Evolutionary conservation across 2,329 filamentous ascomycete genomes (phyloP).

Genomic region (Pseudogymnoascus sp.): DNA sequence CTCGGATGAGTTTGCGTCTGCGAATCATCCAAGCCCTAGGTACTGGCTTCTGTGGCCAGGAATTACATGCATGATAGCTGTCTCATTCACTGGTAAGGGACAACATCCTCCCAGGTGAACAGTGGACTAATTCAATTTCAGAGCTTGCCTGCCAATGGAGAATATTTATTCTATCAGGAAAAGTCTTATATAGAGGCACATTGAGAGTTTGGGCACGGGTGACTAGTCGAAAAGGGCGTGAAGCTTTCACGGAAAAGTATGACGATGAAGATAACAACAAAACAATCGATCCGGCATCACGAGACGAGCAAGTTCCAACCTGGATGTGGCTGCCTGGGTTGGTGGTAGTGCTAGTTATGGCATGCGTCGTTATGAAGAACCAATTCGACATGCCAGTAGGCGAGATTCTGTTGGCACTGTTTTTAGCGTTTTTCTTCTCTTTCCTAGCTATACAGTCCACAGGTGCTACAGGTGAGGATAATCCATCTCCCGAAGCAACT

Average conservation of each 20-base stretch:
- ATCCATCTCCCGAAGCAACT: too few relatives aligned
- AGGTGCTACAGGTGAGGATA: not conserved
- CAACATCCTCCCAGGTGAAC: not conserved
- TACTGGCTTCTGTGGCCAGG: not conserved
- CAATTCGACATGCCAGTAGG: not conserved
- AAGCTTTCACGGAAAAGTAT: not conserved
- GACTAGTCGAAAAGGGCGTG: not conserved
- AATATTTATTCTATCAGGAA: not conserved
- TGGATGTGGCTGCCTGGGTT: slow-evolving; percentile 2
- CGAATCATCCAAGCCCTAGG: not conserved
- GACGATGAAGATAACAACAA: not conserved
- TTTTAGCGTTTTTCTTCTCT: slow-evolving; percentile 1
- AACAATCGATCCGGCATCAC: not conserved
- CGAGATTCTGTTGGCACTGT: not conserved
- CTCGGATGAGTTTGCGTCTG: not conserved
- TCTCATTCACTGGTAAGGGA: not conserved
- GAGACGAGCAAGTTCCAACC: not conserved
- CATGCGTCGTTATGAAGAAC: not conserved
- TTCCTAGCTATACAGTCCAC: slow-evolving; percentile 6
- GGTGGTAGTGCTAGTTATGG: not conserved
- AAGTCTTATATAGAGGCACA: not conserved
- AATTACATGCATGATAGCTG: slow-evolving; percentile 1
- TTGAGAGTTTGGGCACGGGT: not conserved
- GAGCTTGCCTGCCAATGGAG: slow-evolving; percentile 7
- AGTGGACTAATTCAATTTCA: not conserved